These are phyloP conservation scores for Pulveroboletus ravenelii DNA, from an alignment of 768 basidiomycete genomes.

Conservation along the genomic window DNA sequence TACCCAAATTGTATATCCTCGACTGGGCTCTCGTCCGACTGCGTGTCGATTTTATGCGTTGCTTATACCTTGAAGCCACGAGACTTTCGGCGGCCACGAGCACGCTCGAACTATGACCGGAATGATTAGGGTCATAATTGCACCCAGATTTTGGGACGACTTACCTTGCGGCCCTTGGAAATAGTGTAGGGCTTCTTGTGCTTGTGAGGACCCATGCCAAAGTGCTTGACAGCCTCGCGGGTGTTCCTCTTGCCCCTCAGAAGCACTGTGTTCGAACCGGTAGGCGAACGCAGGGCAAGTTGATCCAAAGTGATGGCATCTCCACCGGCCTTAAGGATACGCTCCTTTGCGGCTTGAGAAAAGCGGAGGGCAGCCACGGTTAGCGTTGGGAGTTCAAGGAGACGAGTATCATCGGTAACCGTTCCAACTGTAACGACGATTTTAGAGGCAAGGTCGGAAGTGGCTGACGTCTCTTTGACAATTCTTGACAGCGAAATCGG, in stretches of 20 bases:
- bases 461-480: constrained; percentile 69
- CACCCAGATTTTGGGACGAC: constrained; percentile 3
- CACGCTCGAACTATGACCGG: constrained; percentile 80
- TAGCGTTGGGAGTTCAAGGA: constrained; percentile 81
- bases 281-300: constrained; percentile 91
- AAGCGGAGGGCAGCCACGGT: constrained; percentile 93
- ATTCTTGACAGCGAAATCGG: constrained; percentile 94
- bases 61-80: constrained; percentile 92
- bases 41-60: constrained; percentile 31
- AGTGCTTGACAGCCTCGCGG: constrained; percentile 95
- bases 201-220: constrained; percentile 98
- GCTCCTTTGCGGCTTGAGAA: constrained; percentile 87
- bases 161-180: constrained; percentile 93
- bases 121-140: not conserved
- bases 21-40: constrained; percentile 25
- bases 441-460: constrained; percentile 68
- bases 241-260: constrained; percentile 90
- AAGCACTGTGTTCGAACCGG: constrained; percentile 91
- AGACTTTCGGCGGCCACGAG: constrained; percentile 97
- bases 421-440: constrained; percentile 87
- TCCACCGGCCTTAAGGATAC: constrained; percentile 93
- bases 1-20: constrained; percentile 34
- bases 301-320: constrained; percentile 95
- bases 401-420: constrained; percentile 92
- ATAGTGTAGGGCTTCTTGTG: constrained; percentile 96